phyloP scores from a whole-genome alignment of 495 filamentous ascomycete species.

The Xylaria longipes region DNA sequence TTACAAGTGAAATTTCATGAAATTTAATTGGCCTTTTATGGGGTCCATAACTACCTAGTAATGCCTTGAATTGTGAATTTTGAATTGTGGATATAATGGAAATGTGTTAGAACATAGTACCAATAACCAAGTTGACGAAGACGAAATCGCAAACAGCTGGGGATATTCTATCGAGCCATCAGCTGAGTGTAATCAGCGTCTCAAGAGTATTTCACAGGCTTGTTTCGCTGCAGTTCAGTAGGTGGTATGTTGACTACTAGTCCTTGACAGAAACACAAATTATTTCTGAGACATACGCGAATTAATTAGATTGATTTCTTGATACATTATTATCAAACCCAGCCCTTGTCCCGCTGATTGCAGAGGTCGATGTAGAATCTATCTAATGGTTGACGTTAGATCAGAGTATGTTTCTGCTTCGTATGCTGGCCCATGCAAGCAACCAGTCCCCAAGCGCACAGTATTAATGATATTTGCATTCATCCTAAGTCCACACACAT shows the following conservation, averaged over 20 bases:
- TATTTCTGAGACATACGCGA: background rate
- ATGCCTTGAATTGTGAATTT: background rate
- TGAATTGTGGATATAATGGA: background rate
- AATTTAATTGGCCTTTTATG: too few relatives aligned
- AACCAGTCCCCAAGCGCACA: background rate
- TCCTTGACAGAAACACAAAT: background rate
- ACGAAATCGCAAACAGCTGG: too few relatives aligned
- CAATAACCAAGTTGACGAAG: background rate
- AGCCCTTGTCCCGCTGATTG: background rate
- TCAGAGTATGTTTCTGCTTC: background rate
- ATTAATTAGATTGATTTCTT: background rate
- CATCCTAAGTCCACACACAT: background rate
- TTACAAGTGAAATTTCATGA: slow-evolving; percentile 8
- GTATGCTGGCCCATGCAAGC: background rate
- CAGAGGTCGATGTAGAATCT: background rate
- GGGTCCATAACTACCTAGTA: background rate
- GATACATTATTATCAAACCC: background rate
- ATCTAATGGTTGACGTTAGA: background rate
- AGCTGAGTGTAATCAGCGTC: too few relatives aligned
- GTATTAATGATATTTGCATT: background rate
- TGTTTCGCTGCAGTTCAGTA: background rate
- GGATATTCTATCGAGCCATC: background rate
- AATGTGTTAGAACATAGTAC: background rate
- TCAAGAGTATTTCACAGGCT: background rate
- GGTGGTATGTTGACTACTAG: background rate